phyloP scores from a whole-genome alignment of 2,329 filamentous ascomycete species.

The Trichoderma guizhouense region DNA sequence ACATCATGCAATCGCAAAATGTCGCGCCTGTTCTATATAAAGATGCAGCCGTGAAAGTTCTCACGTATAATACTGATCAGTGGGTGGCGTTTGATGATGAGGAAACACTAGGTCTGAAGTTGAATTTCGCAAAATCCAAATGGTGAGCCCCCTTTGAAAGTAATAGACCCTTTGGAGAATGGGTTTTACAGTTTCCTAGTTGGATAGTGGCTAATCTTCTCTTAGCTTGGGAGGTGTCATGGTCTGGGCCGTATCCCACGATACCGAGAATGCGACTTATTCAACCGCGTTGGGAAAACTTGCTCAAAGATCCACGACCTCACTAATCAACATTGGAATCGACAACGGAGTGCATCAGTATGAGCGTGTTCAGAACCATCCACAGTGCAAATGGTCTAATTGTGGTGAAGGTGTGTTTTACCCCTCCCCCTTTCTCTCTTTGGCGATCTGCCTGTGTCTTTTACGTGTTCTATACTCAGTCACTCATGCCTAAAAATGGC shows the following conservation, averaged over 20 bases:
- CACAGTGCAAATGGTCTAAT: neutral
- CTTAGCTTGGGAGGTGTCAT: neutral
- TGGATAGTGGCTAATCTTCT: neutral
- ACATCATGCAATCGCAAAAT: slow-evolving; percentile 26
- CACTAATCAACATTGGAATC: neutral
- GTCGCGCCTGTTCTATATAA: slow-evolving; percentile 22
- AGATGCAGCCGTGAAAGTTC: slow-evolving; percentile 31
- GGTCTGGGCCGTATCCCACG: slow-evolving; percentile 2
- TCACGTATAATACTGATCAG: slow-evolving; percentile 33
- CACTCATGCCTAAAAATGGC: no score
- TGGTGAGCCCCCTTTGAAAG: neutral
- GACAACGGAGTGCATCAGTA: neutral
- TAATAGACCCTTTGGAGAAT: neutral
- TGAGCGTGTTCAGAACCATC: neutral
- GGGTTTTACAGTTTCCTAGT: no score
- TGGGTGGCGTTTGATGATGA: slow-evolving; percentile 39
- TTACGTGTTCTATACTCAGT: no score
- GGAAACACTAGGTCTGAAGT: slow-evolving; percentile 33
- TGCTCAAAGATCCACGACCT: neutral
- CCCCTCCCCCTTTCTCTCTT: neutral
- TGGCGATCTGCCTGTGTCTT: no score
- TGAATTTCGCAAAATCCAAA: slow-evolving; percentile 28
- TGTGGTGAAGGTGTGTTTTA: neutral
- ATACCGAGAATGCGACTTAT: slow-evolving; percentile 1
- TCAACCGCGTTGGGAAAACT: neutral